phyloP scores from a whole-genome alignment of 202 grass and related monocot genomes.

The Thinopyrum obtusiflorum region DNA sequence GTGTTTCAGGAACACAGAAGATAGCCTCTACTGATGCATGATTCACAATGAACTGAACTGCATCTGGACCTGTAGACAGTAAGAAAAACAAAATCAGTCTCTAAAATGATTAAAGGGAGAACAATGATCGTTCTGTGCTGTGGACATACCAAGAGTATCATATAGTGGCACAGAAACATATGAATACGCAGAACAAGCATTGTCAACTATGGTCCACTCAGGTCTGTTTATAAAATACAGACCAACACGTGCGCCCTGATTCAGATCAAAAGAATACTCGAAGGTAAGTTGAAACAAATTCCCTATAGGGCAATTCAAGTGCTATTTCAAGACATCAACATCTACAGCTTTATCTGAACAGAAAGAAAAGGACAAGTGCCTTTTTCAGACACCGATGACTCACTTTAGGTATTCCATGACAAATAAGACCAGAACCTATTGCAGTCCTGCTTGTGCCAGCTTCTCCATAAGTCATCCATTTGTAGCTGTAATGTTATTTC shows the following conservation, averaged over 20 bases:
- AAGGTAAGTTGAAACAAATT: not conserved
- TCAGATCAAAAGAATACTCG: constrained; percentile 19
- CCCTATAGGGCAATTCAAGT: not conserved
- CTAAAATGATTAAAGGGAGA: constrained; percentile 12
- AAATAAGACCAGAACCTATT: constrained; percentile 83
- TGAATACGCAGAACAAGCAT: constrained; percentile 92
- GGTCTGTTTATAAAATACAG: constrained; percentile 97
- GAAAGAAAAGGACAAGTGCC: not conserved
- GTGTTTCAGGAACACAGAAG: constrained; percentile 94
- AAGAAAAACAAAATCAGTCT: constrained; percentile 26
- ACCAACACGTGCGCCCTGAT: constrained; percentile 80
- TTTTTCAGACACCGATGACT: constrained; percentile 21
- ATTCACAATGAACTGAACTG: constrained; percentile 93
- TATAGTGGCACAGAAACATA: constrained; percentile 93
- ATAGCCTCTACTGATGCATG: constrained; percentile 84
- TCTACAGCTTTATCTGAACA: not conserved
- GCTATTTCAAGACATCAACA: constrained; percentile 15
- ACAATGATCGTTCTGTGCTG: constrained; percentile 3
- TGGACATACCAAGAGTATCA: constrained; percentile 85
- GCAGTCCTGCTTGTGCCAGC: constrained; percentile 63
- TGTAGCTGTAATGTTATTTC: constrained; percentile 60
- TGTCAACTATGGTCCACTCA: constrained; percentile 89
- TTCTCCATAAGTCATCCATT: constrained; percentile 99
- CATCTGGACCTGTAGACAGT: constrained; percentile 82
- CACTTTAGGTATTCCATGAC: constrained; percentile 74